These are phyloP conservation scores for Raphanus sativus DNA, from an alignment of 345 rosid genomes.

Conservation along the genomic window DNA sequence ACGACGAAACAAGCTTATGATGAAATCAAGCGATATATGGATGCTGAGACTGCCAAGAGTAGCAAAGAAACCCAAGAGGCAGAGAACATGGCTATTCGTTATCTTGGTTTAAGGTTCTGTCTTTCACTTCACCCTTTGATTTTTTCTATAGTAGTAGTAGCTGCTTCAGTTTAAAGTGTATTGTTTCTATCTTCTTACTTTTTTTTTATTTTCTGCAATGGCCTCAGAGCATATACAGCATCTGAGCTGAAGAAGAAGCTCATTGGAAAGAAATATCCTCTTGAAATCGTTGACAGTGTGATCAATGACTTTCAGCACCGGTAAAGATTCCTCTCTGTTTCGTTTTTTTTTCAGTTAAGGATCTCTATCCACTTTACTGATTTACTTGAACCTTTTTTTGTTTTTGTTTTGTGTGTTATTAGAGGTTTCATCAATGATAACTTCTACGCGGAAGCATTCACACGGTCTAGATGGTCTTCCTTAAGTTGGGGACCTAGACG, in stretches of 20 bases:
- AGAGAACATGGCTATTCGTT: constrained; percentile 56
- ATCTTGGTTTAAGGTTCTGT: constrained; percentile 63
- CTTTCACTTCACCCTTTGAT: neutral
- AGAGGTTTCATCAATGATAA: constrained; percentile 83
- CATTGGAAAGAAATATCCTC: constrained; percentile 55
- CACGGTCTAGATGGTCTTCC: constrained; percentile 82
- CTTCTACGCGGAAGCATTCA: constrained; percentile 69
- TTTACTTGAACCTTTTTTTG: neutral
- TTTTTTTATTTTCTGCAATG: constrained; percentile 1
- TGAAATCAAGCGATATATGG: constrained; percentile 38
- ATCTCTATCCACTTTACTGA: neutral
- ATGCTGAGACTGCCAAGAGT: constrained; percentile 27
- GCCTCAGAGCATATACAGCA: constrained; percentile 64
- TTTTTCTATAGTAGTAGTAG: constrained; percentile 13
- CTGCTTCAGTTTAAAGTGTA: no score
- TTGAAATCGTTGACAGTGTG: constrained; percentile 49
- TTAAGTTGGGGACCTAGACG: constrained; percentile 88
- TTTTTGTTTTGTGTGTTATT: neutral
- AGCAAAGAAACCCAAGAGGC: constrained; percentile 47
- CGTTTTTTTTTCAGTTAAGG: neutral
- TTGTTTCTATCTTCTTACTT: neutral
- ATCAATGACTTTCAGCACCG: constrained; percentile 55
- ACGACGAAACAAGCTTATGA: constrained; percentile 34
- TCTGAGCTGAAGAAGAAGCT: constrained; percentile 77
- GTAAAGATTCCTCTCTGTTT: constrained; percentile 34